These are phyloP conservation scores for Chrysosporium queenslandicum DNA, from an alignment of 2,329 filamentous ascomycete genomes.

Conservation along the genomic window DNA sequence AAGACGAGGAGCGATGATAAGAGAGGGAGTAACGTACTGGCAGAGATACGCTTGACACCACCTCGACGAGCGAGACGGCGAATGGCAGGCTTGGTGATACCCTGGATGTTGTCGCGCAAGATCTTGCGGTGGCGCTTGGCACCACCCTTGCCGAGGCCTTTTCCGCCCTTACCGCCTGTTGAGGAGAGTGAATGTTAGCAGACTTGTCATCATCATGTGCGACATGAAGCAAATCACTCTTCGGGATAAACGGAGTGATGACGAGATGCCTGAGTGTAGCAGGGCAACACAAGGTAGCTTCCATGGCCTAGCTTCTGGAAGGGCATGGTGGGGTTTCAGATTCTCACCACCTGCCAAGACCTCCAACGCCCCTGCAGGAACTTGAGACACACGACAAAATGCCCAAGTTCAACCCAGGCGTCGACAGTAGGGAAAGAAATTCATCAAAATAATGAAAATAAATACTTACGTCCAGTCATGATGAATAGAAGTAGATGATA, in stretches of 20 bases:
- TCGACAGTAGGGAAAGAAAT: neutral
- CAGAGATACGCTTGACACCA: conserved; percentile 99
- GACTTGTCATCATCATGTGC: neutral
- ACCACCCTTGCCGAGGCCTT: conserved; percentile 95
- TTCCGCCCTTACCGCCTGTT: conserved; percentile 84
- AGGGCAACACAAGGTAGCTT: neutral
- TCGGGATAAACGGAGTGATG: neutral
- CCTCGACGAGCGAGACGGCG: conserved; percentile 97
- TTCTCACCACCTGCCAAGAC: conserved; percentile 5
- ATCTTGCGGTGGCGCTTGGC: conserved; percentile 99
- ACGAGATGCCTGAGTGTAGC: neutral
- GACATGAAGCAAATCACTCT: neutral
- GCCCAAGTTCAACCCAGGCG: conserved; percentile 6
- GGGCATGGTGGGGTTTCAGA: neutral
- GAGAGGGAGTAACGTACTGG: conserved; percentile 54
- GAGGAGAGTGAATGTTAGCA: conserved; percentile 5
- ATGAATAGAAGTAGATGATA: conserved; percentile 30
- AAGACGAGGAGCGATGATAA: neutral
- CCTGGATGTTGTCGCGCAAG: conserved; percentile 98
- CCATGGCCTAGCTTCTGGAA: neutral
- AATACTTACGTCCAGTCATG: conserved; percentile 51
- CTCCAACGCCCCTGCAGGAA: conserved; percentile 4
- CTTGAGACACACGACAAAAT: neutral
- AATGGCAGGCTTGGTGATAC: conserved; percentile 97
- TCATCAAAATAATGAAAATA: conserved; percentile 10